These are phyloP conservation scores for Didymella arachidicola DNA, from an alignment of 2,329 filamentous ascomycete species.

Conservation along the genomic window DNA sequence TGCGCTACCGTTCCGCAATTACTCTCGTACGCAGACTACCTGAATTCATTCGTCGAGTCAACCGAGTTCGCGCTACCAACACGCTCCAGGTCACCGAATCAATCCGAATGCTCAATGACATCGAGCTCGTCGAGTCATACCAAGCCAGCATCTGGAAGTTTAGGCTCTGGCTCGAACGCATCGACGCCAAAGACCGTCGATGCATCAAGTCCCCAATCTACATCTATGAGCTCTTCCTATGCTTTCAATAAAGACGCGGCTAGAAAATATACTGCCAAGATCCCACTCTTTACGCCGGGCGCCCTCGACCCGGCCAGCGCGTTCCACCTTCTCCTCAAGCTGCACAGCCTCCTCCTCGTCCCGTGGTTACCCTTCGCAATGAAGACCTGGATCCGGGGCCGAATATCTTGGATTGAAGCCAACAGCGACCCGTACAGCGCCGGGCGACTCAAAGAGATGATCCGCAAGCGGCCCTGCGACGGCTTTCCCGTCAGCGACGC, in stretches of 20 bases:
- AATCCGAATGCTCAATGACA: neutral
- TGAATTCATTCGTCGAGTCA: constrained; percentile 4
- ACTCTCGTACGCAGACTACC: constrained; percentile 19
- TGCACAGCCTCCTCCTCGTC: constrained; percentile 26
- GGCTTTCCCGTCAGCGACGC: constrained; percentile 15
- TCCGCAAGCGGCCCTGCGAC: constrained; percentile 18
- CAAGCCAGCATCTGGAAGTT: neutral
- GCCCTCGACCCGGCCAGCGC: constrained; percentile 23
- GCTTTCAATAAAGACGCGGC: constrained; percentile 3
- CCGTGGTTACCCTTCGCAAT: constrained; percentile 21
- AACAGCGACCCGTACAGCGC: constrained; percentile 25
- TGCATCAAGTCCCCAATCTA: constrained; percentile 4
- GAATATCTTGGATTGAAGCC: constrained; percentile 28
- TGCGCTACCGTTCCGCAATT: constrained; percentile 38
- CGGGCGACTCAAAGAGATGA: constrained; percentile 22
- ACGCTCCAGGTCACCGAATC: constrained; percentile 1
- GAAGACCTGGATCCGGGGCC: constrained; percentile 27
- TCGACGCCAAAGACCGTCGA: constrained; percentile 1
- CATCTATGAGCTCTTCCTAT: constrained; percentile 9
- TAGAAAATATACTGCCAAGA: neutral
- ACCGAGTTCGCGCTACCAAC: constrained; percentile 8
- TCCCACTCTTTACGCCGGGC: constrained; percentile 7
- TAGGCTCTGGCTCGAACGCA: constrained; percentile 4
- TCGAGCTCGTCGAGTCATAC: neutral
- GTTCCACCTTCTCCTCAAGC: constrained; percentile 34